Evolutionary conservation across 495 filamentous ascomycete genomes (phyloP).

Genomic region (Xylaria flabelliformis): DNA sequence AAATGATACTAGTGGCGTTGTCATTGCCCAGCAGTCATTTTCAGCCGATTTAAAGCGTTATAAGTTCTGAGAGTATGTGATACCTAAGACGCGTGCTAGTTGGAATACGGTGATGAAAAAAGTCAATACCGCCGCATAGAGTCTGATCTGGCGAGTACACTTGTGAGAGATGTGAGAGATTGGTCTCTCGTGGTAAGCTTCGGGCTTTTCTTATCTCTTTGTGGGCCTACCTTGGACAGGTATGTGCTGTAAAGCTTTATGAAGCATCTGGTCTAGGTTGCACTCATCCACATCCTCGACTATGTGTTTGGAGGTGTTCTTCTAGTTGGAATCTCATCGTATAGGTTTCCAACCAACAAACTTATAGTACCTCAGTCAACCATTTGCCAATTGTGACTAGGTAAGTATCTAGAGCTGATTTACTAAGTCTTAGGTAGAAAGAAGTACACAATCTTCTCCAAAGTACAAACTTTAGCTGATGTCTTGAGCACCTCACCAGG

Average conservation of each 20-base stretch:
- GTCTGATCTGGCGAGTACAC: neutral
- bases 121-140: neutral
- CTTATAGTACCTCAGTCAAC: neutral
- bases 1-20: constrained; percentile 33
- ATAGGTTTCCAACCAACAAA: neutral
- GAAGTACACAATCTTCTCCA: neutral
- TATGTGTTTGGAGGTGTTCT: neutral
- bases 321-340: neutral
- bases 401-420: neutral
- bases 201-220: neutral
- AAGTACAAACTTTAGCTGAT: neutral
- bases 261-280: neutral
- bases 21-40: constrained; percentile 20
- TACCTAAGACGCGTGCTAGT: too few relatives aligned
- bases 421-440: neutral
- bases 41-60: neutral
- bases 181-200: neutral
- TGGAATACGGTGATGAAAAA: neutral
- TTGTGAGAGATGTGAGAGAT: neutral
- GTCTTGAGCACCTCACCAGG: neutral
- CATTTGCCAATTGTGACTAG: neutral
- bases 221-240: neutral
- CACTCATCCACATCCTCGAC: neutral
- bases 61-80: neutral
- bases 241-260: neutral